Evolutionary conservation across 2,329 filamentous ascomycete species (phyloP).

Genomic region (Trichoderma asperellum): DNA sequence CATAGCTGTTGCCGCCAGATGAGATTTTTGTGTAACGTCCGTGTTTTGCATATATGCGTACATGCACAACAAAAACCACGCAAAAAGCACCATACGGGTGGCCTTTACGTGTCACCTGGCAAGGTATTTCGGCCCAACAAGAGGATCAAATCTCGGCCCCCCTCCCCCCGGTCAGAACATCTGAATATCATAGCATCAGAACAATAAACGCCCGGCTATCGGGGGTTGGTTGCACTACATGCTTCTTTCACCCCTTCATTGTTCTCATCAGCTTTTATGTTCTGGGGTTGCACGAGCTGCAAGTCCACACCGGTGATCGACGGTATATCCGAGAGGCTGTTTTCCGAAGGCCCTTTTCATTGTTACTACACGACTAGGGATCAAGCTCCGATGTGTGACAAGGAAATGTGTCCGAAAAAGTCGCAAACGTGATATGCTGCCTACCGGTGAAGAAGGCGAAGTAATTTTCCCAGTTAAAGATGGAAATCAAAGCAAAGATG

Average conservation of each 20-base stretch:
- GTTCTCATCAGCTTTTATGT: not conserved
- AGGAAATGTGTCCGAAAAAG: conserved; percentile 14
- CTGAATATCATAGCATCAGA: not conserved
- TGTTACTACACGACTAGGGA: not conserved
- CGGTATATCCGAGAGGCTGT: conserved; percentile 28
- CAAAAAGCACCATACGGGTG: not conserved
- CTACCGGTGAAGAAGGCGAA: conserved; percentile 20
- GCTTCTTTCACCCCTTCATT: not conserved
- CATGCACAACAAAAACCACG: not conserved
- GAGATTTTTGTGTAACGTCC: not conserved
- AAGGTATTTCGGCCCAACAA: conserved; percentile 16
- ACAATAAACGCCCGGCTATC: not conserved
- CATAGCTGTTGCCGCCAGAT: not conserved
- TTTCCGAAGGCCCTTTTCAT: not conserved
- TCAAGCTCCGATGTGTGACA: not conserved
- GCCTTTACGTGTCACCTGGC: not conserved
- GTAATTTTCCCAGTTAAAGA: conserved; percentile 11
- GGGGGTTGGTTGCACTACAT: not conserved
- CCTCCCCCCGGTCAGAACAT: not conserved
- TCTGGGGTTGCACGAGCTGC: conserved; percentile 26
- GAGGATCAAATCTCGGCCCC: conserved; percentile 11
- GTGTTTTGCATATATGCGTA: not conserved
- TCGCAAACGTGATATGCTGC: not conserved
- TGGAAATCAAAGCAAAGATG: not conserved
- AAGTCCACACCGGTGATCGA: conserved; percentile 36